These are phyloP conservation scores for Talaromyces pinophilus DNA, from an alignment of 2,329 filamentous ascomycete genomes.

Conservation along the genomic window DNA sequence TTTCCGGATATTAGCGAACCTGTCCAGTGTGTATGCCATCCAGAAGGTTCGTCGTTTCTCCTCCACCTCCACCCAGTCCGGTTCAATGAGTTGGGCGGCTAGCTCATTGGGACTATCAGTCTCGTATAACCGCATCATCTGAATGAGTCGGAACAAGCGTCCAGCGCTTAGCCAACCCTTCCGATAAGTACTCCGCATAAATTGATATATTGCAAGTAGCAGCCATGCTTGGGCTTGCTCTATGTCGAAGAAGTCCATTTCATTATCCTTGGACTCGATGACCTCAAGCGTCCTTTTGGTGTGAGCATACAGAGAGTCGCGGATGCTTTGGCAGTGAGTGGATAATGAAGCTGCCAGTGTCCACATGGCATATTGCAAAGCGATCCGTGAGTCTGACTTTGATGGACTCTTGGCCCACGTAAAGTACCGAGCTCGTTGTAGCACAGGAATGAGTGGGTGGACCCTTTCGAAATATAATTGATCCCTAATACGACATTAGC, in stretches of 20 bases:
- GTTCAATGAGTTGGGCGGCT: slow-evolving; percentile 86
- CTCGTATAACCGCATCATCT: slow-evolving; percentile 92
- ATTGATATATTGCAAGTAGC: slow-evolving; percentile 83
- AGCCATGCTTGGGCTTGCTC: slow-evolving; percentile 84
- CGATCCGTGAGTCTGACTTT: slow-evolving; percentile 79
- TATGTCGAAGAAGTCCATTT: slow-evolving; percentile 82
- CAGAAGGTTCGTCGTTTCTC: slow-evolving; percentile 91
- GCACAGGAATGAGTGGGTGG: slow-evolving; percentile 80
- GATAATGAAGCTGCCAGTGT: slow-evolving; percentile 77
- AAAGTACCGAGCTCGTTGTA: slow-evolving; percentile 87
- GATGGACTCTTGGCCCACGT: slow-evolving; percentile 76
- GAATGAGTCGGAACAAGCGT: slow-evolving; percentile 72
- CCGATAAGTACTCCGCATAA: slow-evolving; percentile 97
- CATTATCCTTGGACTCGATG: slow-evolving; percentile 89
- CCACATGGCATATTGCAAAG: slow-evolving; percentile 93
- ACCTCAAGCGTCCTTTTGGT: slow-evolving; percentile 86
- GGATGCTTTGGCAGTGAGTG: slow-evolving; percentile 77
- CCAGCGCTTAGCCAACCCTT: slow-evolving; percentile 92
- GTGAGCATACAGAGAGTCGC: slow-evolving; percentile 85
- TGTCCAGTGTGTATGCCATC: slow-evolving; percentile 87
- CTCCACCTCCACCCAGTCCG: slow-evolving; percentile 92
- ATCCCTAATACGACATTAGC: slow-evolving; percentile 55
- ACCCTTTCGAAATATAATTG: slow-evolving; percentile 89
- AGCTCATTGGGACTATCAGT: slow-evolving; percentile 80
- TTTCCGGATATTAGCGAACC: slow-evolving; percentile 93